A percentile compares a stretch with the other conserved stretches of the same genome.
phyloP scores from a whole-genome alignment of 257 asterid genomes.

The Oldenlandia corymbosa region DNA sequence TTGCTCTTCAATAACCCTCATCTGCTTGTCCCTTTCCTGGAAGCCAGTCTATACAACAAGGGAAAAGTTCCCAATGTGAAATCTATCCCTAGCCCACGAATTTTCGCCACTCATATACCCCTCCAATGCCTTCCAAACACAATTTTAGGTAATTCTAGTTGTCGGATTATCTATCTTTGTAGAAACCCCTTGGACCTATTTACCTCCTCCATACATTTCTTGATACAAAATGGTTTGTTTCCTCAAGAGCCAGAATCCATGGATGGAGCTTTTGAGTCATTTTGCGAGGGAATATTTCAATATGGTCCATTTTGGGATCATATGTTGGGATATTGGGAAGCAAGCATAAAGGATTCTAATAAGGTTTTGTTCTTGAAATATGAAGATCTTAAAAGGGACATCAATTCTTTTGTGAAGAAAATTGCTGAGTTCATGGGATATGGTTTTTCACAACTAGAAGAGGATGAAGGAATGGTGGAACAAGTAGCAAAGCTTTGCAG shows the following conservation, averaged over 20 bases:
- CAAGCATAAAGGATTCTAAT: background rate
- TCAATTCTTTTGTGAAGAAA: background rate
- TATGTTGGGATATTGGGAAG: constrained; percentile 9
- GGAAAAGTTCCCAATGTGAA: background rate
- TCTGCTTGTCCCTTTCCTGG: constrained; percentile 15
- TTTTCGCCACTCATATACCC: constrained; percentile 12
- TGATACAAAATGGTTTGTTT: background rate
- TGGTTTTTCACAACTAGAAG: constrained; percentile 3
- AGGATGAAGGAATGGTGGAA: background rate
- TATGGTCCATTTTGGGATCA: background rate
- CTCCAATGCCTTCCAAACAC: constrained; percentile 3
- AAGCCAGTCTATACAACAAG: background rate
- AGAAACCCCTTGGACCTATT: constrained; percentile 19
- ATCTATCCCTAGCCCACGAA: constrained; percentile 3
- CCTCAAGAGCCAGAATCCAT: background rate
- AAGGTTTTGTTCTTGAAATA: constrained; percentile 9
- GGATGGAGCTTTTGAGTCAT: background rate
- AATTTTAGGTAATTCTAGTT: background rate
- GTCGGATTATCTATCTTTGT: constrained; percentile 16
- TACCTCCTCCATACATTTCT: constrained; percentile 1
- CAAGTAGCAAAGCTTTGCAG: background rate
- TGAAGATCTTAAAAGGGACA: constrained; percentile 1
- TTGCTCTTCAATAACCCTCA: constrained; percentile 9
- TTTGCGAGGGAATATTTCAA: background rate
- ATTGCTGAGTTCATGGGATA: constrained; percentile 5